phyloP scores from a whole-genome alignment of 2,329 filamentous ascomycete genomes.

The Dendryphion nanum region DNA sequence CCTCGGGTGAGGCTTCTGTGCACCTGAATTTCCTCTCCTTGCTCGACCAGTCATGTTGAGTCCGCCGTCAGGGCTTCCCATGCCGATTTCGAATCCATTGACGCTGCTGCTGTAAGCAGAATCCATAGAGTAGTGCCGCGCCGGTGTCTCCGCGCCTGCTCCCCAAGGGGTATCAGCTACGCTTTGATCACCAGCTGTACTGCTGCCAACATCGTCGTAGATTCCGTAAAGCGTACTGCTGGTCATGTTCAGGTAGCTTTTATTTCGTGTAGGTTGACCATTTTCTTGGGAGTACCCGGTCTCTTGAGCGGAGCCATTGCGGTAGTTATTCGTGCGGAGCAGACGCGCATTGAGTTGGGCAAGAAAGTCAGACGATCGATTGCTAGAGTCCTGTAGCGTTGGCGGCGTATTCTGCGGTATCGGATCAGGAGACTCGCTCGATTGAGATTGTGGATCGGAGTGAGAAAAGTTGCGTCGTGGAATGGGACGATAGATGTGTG shows the following conservation, averaged over 20 bases:
- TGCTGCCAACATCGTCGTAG: constrained; percentile 56
- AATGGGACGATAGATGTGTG: constrained; percentile 39
- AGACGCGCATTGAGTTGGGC: constrained; percentile 38
- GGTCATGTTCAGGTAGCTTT: constrained; percentile 82
- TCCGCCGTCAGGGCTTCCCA: constrained; percentile 26
- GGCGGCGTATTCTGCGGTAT: constrained; percentile 6
- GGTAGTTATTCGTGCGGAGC: constrained; percentile 26
- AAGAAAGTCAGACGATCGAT: constrained; percentile 32
- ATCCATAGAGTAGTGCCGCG: constrained; percentile 8
- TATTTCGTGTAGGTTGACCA: constrained; percentile 54
- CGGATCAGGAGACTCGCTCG: constrained; percentile 25
- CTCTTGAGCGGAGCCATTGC: constrained; percentile 12
- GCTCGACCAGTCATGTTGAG: constrained; percentile 21
- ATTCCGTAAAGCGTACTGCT: constrained; percentile 89
- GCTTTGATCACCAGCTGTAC: constrained; percentile 38
- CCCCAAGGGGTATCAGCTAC: constrained; percentile 73
- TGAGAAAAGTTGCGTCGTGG: constrained; percentile 35
- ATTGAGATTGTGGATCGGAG: constrained; percentile 12
- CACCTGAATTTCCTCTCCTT: constrained; percentile 6
- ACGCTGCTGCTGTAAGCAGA: constrained; percentile 14
- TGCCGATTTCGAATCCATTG: constrained; percentile 15
- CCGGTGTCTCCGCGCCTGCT: constrained; percentile 70
- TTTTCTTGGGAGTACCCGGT: constrained; percentile 11
- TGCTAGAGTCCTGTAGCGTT: constrained; percentile 16
- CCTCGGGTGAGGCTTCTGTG: constrained; percentile 2